phyloP scores from a whole-genome alignment of 1,284 basidiomycete species.

The Hemileia vastatrix region DNA sequence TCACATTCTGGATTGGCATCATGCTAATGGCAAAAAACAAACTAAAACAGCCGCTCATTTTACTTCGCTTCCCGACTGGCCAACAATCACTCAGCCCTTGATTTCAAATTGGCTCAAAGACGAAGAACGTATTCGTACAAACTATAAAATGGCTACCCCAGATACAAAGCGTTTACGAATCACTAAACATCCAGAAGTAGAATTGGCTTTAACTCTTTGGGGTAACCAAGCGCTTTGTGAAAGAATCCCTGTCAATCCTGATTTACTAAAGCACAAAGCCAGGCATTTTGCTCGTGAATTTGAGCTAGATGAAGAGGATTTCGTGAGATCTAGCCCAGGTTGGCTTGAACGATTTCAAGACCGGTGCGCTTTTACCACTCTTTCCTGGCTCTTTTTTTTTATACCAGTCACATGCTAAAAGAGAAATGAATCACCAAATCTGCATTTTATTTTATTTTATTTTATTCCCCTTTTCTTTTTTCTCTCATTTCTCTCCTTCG shows the following conservation, averaged over 20 bases:
- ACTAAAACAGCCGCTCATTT: slow-evolving; percentile 7
- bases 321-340: slow-evolving; percentile 5
- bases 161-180: slow-evolving; percentile 12
- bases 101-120: slow-evolving; percentile 11
- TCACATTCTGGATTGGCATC: slow-evolving; percentile 16
- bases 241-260: slow-evolving; percentile 1
- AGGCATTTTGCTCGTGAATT: slow-evolving; percentile 7
- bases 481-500: not conserved
- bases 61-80: not conserved
- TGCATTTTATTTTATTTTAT: not conserved
- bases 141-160: slow-evolving; percentile 10
- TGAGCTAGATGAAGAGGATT: slow-evolving; percentile 11
- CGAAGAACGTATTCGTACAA: slow-evolving; percentile 1
- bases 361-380: slow-evolving; percentile 3
- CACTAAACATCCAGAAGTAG: slow-evolving; percentile 10
- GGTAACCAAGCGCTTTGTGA: slow-evolving; percentile 8
- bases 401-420: not conserved
- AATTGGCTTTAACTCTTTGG: slow-evolving; percentile 9
- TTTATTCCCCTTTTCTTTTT: not conserved
- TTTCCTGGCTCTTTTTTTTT: not conserved
- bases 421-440: not conserved
- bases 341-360: slow-evolving; percentile 15
- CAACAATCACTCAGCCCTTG: slow-evolving; percentile 11
- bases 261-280: slow-evolving; percentile 7
- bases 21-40: slow-evolving; percentile 12